Conservation (phyloP, 345 rosid genomes). For the Lagerstroemia speciosa region DNA sequence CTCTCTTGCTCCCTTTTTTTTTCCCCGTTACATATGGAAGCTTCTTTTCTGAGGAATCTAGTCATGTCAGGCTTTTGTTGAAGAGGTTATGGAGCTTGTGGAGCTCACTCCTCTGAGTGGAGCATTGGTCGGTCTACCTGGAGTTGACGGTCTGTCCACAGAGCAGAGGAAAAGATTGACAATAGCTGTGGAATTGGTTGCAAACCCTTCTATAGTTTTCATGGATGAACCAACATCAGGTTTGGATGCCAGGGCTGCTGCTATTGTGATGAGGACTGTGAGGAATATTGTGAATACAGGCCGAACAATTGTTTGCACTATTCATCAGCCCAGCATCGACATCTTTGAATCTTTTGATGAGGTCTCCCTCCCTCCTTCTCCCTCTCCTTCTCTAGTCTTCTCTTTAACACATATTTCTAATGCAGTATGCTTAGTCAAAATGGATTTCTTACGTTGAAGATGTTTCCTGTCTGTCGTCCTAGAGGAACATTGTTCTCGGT, state of each 20-base stretch:
- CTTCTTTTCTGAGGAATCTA: slow-evolving; percentile 7
- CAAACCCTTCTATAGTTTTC: slow-evolving; percentile 92
- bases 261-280: slow-evolving; percentile 98
- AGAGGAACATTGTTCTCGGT: too few species aligned
- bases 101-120: slow-evolving; percentile 77
- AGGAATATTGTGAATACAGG: slow-evolving; percentile 95
- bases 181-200: slow-evolving; percentile 91
- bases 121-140: slow-evolving; percentile 91
- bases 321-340: slow-evolving; percentile 98
- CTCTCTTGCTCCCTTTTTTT: slow-evolving; percentile 4
- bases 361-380: slow-evolving; percentile 28
- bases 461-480: too few species aligned
- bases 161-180: slow-evolving; percentile 94
- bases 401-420: too few species aligned
- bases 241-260: too few species aligned
- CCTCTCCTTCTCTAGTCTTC: too few species aligned
- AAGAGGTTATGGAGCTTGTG: slow-evolving; percentile 97
- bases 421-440: too few species aligned
- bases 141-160: slow-evolving; percentile 88
- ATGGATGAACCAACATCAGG: slow-evolving; percentile 99
- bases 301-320: slow-evolving; percentile 93
- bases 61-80: slow-evolving; percentile 74
- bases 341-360: slow-evolving; percentile 97
- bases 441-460: too few species aligned
- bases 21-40: slow-evolving; percentile 9